Percentiles rank a stretch among this genome's conserved stretches.
These are phyloP conservation scores for Acanthamoeba rhysodes DNA, from an alignment of 208 protist genomes.

Conservation along the genomic window DNA sequence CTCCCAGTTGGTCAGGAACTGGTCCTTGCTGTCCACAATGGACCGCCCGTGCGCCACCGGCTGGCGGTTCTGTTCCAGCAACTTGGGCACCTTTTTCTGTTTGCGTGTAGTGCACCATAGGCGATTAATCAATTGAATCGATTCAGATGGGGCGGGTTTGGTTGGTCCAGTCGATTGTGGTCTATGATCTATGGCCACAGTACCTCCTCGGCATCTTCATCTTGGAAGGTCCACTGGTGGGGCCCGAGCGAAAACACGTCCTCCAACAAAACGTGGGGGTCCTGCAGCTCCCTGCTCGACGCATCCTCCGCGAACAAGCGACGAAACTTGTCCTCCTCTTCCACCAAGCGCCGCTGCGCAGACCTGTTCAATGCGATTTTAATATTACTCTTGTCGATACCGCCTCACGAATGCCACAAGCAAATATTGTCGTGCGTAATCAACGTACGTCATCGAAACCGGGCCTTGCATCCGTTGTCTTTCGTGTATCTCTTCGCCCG, in stretches of 20 bases:
- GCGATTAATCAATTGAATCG: too few relatives aligned
- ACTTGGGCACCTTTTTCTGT: conserved; percentile 65
- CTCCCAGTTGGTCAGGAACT: conserved; percentile 77
- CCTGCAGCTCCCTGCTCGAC: background rate
- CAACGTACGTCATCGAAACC: conserved; percentile 28
- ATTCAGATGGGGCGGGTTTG: background rate
- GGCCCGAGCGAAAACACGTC: conserved; percentile 43
- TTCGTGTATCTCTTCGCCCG: background rate
- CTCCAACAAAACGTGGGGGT: conserved; percentile 60
- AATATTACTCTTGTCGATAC: too few relatives aligned
- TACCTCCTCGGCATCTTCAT: conserved; percentile 66
- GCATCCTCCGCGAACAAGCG: conserved; percentile 62
- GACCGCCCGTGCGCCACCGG: background rate
- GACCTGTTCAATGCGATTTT: too few relatives aligned
- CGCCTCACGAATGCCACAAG: background rate
- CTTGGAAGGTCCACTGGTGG: conserved; percentile 63
- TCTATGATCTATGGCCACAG: background rate
- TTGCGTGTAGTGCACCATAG: too few relatives aligned
- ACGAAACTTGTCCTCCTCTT: conserved; percentile 62
- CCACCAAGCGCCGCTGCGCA: conserved; percentile 48
- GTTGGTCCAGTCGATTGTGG: background rate
- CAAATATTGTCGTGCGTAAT: too few relatives aligned
- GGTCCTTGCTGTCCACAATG: conserved; percentile 4
- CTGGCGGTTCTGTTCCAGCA: conserved; percentile 15
- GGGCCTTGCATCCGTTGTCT: background rate